phyloP scores from a whole-genome alignment of 306 rosid genomes.

The Morella rubra region DNA sequence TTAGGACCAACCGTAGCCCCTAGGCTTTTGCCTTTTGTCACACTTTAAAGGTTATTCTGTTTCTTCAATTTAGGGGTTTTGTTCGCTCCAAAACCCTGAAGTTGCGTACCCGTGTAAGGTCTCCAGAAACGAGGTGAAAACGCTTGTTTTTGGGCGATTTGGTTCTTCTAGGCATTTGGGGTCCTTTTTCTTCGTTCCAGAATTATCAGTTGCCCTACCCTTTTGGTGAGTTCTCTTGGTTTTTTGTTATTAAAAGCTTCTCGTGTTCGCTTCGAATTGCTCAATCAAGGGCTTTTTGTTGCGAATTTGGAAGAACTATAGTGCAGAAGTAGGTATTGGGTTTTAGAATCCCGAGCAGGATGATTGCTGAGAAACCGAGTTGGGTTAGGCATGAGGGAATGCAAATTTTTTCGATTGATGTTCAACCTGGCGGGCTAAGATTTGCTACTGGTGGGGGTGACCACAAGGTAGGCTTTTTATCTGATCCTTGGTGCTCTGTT shows the following conservation, averaged over 20 bases:
- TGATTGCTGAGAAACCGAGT: conserved; percentile 94
- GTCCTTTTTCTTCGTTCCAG: neutral
- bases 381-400: conserved; percentile 97
- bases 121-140: conserved; percentile 19
- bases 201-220: neutral
- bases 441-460: conserved; percentile 99
- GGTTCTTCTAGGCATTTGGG: neutral
- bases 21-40: conserved; percentile 27
- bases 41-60: neutral
- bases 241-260: neutral
- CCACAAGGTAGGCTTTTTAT: conserved; percentile 64
- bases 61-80: conserved; percentile 18
- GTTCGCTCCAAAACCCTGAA: neutral
- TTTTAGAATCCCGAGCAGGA: conserved; percentile 30
- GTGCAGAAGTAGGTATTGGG: conserved; percentile 20
- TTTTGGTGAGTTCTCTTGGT: conserved; percentile 1
- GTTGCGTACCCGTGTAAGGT: conserved; percentile 18
- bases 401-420: conserved; percentile 98
- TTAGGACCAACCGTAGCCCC: conserved; percentile 20
- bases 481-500: conserved; percentile 10
- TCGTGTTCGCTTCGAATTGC: neutral
- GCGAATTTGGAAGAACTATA: conserved; percentile 9
- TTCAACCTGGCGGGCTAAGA: conserved; percentile 91
- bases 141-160: conserved; percentile 12
- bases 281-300: neutral